A percentile compares a stretch with the other conserved stretches of the same genome.
phyloP scores from a whole-genome alignment of 768 basidiomycete species.

The Russula dissimulans region DNA sequence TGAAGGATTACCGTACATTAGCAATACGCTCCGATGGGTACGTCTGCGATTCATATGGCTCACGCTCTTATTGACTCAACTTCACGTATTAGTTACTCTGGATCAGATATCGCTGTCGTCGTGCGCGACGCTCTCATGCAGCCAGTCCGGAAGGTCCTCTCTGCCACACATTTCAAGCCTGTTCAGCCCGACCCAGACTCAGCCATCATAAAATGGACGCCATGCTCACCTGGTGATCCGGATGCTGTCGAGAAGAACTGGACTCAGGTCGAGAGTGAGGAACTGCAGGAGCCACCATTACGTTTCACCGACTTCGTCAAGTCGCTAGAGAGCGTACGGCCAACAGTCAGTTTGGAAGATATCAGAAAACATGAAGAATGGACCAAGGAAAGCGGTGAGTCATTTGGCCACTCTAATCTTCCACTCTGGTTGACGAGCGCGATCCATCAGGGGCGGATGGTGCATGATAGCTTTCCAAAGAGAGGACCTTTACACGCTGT shows the following conservation, averaged over 20 bases:
- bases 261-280: conserved; percentile 81
- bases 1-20: conserved; percentile 69
- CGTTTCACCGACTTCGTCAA: conserved; percentile 73
- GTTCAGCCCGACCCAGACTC: conserved; percentile 29
- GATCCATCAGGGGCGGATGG: conserved; percentile 12
- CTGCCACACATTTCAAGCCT: conserved; percentile 89
- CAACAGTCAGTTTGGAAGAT: conserved; percentile 84
- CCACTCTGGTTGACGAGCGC: not conserved
- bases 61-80: not conserved
- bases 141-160: conserved; percentile 91
- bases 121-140: conserved; percentile 98
- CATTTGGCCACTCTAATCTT: not conserved
- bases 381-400: conserved; percentile 75
- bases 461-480: conserved; percentile 8
- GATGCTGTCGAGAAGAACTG: conserved; percentile 82
- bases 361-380: conserved; percentile 76
- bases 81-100: conserved; percentile 56
- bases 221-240: conserved; percentile 90
- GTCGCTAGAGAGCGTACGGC: conserved; percentile 66
- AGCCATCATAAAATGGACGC: conserved; percentile 62
- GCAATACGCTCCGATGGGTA: conserved; percentile 85
- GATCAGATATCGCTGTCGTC: conserved; percentile 89
- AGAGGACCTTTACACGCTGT: conserved; percentile 4
- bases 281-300: conserved; percentile 83
- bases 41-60: conserved; percentile 11